A percentile compares a stretch with the other conserved stretches of the same genome.
Evolutionary conservation across 345 rosid genomes (phyloP).

Genomic region (Isatis tinctoria): DNA sequence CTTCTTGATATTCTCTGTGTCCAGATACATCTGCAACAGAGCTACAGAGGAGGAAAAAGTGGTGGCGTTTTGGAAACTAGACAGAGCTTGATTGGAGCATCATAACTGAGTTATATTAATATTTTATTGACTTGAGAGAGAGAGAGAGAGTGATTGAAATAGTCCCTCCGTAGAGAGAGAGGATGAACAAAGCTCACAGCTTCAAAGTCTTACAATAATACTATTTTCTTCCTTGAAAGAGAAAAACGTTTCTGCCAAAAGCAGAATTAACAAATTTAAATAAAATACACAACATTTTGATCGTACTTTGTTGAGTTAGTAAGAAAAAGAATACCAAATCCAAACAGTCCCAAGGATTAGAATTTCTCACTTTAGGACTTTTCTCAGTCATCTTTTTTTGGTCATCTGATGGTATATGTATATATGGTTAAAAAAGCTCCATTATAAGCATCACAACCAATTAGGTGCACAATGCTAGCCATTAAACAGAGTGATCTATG

Average conservation of each 20-base stretch:
- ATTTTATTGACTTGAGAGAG: slow-evolving; percentile 28
- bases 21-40: slow-evolving; percentile 39
- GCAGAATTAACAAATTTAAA: neutral
- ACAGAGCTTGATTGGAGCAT: slow-evolving; percentile 2
- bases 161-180: slow-evolving; percentile 21
- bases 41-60: slow-evolving; percentile 55
- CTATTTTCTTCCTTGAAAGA: slow-evolving; percentile 25
- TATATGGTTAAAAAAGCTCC: too few species aligned
- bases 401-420: too few species aligned
- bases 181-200: slow-evolving; percentile 22
- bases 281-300: neutral
- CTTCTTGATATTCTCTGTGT: neutral
- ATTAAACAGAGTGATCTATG: neutral
- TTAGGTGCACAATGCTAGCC: too few species aligned
- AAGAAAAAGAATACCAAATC: neutral
- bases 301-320: neutral
- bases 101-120: slow-evolving; percentile 8
- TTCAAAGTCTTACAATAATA: slow-evolving; percentile 22
- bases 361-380: neutral
- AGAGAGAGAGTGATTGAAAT: slow-evolving; percentile 13
- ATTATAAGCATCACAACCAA: too few species aligned
- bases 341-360: neutral
- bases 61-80: slow-evolving; percentile 76
- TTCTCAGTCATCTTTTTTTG: neutral
- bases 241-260: neutral